These are phyloP conservation scores for Volvox carteri DNA, from an alignment of 163 green algal species.

Conservation along the genomic window DNA sequence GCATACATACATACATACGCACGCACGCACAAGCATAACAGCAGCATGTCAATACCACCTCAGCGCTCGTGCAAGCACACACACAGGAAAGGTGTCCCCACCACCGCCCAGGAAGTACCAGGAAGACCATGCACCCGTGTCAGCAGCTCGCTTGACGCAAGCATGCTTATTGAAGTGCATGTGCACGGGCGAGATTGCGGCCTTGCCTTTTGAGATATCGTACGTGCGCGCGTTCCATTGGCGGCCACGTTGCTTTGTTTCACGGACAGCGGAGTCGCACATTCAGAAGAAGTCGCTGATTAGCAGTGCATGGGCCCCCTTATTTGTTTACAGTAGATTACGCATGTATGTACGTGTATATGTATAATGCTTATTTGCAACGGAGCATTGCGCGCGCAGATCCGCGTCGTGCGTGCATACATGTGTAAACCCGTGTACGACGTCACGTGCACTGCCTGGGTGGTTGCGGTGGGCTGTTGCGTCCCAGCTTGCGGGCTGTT, in stretches of 20 bases:
- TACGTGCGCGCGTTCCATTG: not conserved
- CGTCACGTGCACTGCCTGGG: no score
- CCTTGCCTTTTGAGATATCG: not conserved
- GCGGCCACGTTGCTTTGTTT: not conserved
- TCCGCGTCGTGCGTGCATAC: no score
- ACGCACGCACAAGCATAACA: not conserved
- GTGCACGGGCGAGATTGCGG: not conserved
- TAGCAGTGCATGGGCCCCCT: no score
- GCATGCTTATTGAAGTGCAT: not conserved
- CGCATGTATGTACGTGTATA: no score
- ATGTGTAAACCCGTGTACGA: no score
- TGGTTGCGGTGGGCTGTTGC: no score
- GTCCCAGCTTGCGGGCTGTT: no score
- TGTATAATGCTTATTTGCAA: no score
- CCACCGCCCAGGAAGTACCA: not conserved
- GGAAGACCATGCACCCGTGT: not conserved
- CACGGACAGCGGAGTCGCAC: not conserved
- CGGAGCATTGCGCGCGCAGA: no score
- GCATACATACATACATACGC: not conserved
- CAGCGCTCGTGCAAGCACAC: not conserved
- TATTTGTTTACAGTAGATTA: no score
- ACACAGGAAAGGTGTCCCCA: not conserved
- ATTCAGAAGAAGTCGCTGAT: no score
- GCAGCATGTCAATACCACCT: not conserved
- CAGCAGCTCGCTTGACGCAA: not conserved